Evolutionary conservation across 441 rosid species (phyloP), one percentile per base, ranked within the genome.

Genomic region (Populus trichocarpa): DNA sequence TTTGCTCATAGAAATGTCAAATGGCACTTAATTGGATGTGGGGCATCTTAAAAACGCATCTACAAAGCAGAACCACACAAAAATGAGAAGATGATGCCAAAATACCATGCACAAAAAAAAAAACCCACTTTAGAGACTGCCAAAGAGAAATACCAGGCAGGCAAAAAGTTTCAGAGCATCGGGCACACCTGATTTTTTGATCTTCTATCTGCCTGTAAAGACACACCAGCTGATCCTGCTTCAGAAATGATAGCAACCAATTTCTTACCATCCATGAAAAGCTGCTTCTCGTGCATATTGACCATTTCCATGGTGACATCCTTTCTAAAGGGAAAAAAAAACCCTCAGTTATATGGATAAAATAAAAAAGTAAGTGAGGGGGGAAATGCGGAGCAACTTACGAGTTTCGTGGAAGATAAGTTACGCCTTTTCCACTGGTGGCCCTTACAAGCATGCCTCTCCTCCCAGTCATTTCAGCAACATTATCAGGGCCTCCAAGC

Each of bases 161-260:
- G 11, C 42, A 38, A 38, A 38, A 38, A 38, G 11, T 8, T 38
- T 38, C 42, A 38, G 42, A 38, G 12, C 11, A 38, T 38, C 11
- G 3, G 42, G 42, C 83, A 74, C 36, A 91, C 98, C 98, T 94
- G 98, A 87, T 96, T 96, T 73, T 71, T 75, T 40, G 95, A 98
- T 87, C 98, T 91, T 90, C 95, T 93, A 89, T 96, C 99, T n/a
- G 99, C 97, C 88, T 96, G 99, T 88, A 96, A 85, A 35, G 99
- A 96, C 71, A 96, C 99, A 77, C 98, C 99, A 78, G 99, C 99
- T 67, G 98, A 96, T 77, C 99, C 99, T 83, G 99, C 99, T 89
- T 96, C 99, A 38, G 99, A 96, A 83, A 96, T 96, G 79, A 96
- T 88, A 71, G 99, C 99, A 81, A 92, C 97, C 20, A 85, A 86